A percentile compares a stretch with the other conserved stretches of the same genome.
Evolutionary conservation across 2,329 filamentous ascomycete species (phyloP).

Genomic region (Monascus ruber): DNA sequence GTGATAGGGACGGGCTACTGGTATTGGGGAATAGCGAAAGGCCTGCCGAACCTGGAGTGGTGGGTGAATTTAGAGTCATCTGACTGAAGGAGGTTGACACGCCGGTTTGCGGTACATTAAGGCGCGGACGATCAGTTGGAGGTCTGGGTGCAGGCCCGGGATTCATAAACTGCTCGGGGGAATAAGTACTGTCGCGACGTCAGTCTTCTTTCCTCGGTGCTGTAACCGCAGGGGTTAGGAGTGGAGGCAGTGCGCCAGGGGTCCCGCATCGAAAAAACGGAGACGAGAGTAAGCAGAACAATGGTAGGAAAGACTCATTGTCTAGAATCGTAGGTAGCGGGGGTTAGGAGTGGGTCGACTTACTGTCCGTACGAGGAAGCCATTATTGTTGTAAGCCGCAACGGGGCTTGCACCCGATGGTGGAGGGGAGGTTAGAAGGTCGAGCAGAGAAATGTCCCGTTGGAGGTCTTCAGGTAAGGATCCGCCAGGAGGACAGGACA

Average conservation of each 20-base stretch:
- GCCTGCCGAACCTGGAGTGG: constrained; percentile 41
- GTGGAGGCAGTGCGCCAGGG: too few species aligned
- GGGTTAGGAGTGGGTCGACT: constrained; percentile 7
- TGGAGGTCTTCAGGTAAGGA: constrained; percentile 12
- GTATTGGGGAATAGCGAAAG: constrained; percentile 56
- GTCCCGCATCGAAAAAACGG: too few species aligned
- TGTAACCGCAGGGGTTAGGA: too few species aligned
- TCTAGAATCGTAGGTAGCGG: background rate
- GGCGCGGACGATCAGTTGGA: constrained; percentile 69
- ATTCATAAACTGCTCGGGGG: constrained; percentile 75
- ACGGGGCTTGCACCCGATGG: too few species aligned
- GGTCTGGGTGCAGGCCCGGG: constrained; percentile 88
- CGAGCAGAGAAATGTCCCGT: constrained; percentile 9
- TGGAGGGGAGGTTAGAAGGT: background rate
- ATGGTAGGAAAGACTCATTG: background rate
- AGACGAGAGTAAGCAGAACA: background rate
- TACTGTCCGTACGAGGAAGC: constrained; percentile 25
- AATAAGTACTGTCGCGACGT: constrained; percentile 42
- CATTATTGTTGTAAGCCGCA: constrained; percentile 9
- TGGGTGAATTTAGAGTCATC: constrained; percentile 58
- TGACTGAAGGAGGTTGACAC: constrained; percentile 57
- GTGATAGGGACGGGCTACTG: constrained; percentile 58
- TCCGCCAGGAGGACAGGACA: background rate
- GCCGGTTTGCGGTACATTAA: constrained; percentile 61
- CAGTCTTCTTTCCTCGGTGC: background rate